A percentile compares a stretch with the other conserved stretches of the same genome.
These are phyloP conservation scores for Pythium biforme DNA, from an alignment of 352 stramenopile genomes.

Conservation along the genomic window DNA sequence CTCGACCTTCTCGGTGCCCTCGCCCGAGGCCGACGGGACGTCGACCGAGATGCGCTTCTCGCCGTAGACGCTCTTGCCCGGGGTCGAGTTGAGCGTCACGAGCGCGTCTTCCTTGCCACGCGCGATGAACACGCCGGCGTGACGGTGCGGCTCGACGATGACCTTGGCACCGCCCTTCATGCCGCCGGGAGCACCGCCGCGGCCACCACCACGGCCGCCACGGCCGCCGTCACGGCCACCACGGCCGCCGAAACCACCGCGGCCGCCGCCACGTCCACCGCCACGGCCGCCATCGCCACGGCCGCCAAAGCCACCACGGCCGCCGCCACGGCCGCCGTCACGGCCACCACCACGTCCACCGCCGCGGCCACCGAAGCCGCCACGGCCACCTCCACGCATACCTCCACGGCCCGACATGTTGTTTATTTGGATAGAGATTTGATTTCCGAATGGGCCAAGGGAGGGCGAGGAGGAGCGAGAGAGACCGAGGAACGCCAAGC, in stretches of 20 bases:
- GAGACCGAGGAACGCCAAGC: constrained; percentile 1
- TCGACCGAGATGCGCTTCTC: constrained; percentile 99
- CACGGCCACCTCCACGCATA: constrained; percentile 22
- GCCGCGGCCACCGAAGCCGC: constrained; percentile 21
- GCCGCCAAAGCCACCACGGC: constrained; percentile 43
- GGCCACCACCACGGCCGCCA: constrained; percentile 14
- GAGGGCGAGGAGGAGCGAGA: too few species aligned
- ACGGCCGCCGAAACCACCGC: constrained; percentile 20
- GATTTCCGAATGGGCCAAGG: constrained; percentile 6
- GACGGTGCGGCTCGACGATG: constrained; percentile 97
- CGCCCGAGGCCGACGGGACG: constrained; percentile 83
- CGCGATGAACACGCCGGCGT: constrained; percentile 98
- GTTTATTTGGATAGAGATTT: constrained; percentile 6
- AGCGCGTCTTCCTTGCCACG: constrained; percentile 98
- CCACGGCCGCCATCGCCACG: constrained; percentile 52
- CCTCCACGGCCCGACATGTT: constrained; percentile 31
- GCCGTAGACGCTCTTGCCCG: constrained; percentile 98
- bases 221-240: constrained; percentile 59
- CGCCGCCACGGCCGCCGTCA: constrained; percentile 40
- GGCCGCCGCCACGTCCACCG: constrained; percentile 34
- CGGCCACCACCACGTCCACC: constrained; percentile 40
- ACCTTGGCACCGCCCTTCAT: constrained; percentile 97
- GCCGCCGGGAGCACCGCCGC: constrained; percentile 79
- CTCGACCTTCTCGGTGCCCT: constrained; percentile 96
- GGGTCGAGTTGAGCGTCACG: constrained; percentile 98